Base-by-base conservation (phyloP, 306 rosid genomes). In the Myrica gale region DNA sequence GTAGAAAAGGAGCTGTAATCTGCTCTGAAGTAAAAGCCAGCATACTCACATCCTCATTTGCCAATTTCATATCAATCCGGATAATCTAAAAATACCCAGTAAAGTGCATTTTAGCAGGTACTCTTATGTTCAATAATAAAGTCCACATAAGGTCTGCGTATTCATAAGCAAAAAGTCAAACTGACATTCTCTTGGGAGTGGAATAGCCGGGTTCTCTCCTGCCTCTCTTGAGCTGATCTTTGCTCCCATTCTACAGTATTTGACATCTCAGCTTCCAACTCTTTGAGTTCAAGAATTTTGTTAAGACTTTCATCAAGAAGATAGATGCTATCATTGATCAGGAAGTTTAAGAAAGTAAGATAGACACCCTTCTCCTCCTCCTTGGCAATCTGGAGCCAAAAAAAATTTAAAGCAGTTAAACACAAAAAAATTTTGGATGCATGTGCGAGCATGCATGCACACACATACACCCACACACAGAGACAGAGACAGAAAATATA, bases 311-410 rank as follows among this genome's bases (percentile, higher is more conserved):
- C 98, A 61, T 96, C 98, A 54, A 96, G 94, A 82, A 96, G 99
- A 84, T 84, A 96, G 74, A 96, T 96, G 80, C 99, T 96, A 85
- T 96, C 99, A 82, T 96, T 96, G 73, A 96, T 87, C 71, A 96
- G 83, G 82, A 96, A 96, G 89, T 96, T 96, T 69, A 96, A 87
- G 97, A 96, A 96, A 86, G 89, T 96, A 83, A 96, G 82, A 78
- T 96, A 96, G 79, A 89, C 99, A 42, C 99, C 98, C 92, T 96
- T 96, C 71, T 96, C 99, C 83, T 96, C 99, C 82, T 88, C 97
- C 88, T 90, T 96, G 47, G 99, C 99, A 89, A 92, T 96, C 99
- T 96, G 97, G 50, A 75, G 85, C 20, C 69, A 68, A 7, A 56
- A n/a, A 42, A 54, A 82, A 58, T 60, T 81, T 60, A 58, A 74